Evolutionary conservation across 331 rosid species (phyloP), one percentile per base, ranked within the genome.

Genomic region (Telfairia occidentalis): DNA sequence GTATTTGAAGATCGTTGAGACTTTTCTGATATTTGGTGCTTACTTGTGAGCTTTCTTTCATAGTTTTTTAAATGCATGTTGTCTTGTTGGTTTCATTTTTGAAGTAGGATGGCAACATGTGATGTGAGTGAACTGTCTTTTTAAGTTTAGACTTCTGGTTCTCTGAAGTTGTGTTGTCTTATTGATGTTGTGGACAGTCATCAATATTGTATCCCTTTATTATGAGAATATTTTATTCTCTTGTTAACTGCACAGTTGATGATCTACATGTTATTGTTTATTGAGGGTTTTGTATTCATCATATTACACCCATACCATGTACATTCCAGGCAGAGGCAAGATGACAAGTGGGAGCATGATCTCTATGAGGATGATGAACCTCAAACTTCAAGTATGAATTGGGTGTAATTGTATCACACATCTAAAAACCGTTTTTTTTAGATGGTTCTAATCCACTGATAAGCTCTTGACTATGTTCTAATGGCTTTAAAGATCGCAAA

Each of bases 331-430:
- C 86, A 81, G 76, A 90, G 99, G 82, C 92, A 91, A 82, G 97
- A 92, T 89, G 97, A 87, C 86, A 92, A 89, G 80, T 95, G 99
- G 99, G 97, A 95, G 85, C 99, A 95, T 82, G 99, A 95, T 90
- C 97, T 95, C 50, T 95, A 83, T 78, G 85, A 86, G 28, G 76
- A 78, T 58, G 88, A 79, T 54, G 86, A 79, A 71, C 81, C 86
- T n/a, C 92, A 40, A 70, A 79, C 77, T 81, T 84, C 93, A 83
- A 90, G 99, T 95, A 92, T 76, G 96, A 80, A 66, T 71, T 79
- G 72, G 77, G 78, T 85, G 74, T 81, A 81, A 73, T 79, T 59
- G 78, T 72, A 80, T 78, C 77, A 38, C 79, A 38, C 84, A 55
- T 82, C 79, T 76, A 70, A 78, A 86, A 59, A 57, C 81, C 53